These are phyloP conservation scores for Hymenoscyphus linearis DNA, from an alignment of 2,329 filamentous ascomycete genomes.

Conservation along the genomic window DNA sequence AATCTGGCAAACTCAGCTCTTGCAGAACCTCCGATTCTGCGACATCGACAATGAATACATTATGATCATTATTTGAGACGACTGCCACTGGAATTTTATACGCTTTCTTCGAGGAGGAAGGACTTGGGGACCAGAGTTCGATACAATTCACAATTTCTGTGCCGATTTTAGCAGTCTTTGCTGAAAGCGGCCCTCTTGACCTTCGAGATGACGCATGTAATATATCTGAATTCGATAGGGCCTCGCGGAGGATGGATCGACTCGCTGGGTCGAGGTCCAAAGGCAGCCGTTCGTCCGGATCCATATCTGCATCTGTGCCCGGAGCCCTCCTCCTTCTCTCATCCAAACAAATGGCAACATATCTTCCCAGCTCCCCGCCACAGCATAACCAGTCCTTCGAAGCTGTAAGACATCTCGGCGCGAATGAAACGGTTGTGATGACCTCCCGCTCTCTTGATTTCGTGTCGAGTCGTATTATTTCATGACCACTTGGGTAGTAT, in stretches of 20 bases:
- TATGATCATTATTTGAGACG: constrained; percentile 86
- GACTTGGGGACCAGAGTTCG: constrained; percentile 52
- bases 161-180: constrained; percentile 50
- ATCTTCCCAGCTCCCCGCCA: constrained; percentile 83
- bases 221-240: constrained; percentile 11
- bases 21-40: constrained; percentile 62
- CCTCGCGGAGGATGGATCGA: constrained; percentile 13
- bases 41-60: constrained; percentile 78
- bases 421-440: constrained; percentile 65
- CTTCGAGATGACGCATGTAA: constrained; percentile 10
- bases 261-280: constrained; percentile 39
- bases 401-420: constrained; percentile 81
- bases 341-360: constrained; percentile 40
- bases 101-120: constrained; percentile 32
- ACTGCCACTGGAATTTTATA: constrained; percentile 58
- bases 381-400: constrained; percentile 85
- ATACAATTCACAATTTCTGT: constrained; percentile 61
- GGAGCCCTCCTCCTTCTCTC: constrained; percentile 11
- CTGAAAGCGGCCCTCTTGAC: constrained; percentile 30
- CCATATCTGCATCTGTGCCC: constrained; percentile 27
- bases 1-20: constrained; percentile 69
- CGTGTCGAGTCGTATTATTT: constrained; percentile 67
- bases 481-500: constrained; percentile 75
- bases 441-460: constrained; percentile 66
- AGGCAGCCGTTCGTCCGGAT: constrained; percentile 53